A percentile compares a stretch with the other conserved stretches of the same genome.
Conservation (phyloP, 257 asterid species). For the Solanum ossicruentum region DNA sequence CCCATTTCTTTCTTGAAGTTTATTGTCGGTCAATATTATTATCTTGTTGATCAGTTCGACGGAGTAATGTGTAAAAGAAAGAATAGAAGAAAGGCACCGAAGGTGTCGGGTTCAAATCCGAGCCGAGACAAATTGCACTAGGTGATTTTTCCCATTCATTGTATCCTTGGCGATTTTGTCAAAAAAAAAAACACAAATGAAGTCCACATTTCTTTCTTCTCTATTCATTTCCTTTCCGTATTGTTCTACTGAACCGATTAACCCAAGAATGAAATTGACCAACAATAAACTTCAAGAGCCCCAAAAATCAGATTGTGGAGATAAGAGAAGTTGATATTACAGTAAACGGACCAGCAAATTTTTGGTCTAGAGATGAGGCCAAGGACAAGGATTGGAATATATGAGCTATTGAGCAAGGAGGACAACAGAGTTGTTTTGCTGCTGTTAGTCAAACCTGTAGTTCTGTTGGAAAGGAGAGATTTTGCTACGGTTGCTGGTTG, state of each 20-base stretch:
- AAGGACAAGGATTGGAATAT: not conserved
- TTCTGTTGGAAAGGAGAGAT: not conserved
- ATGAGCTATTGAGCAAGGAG: not conserved
- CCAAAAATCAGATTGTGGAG: not conserved
- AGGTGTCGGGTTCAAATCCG: not conserved
- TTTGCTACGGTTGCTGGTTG: not conserved
- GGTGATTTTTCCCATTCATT: not conserved
- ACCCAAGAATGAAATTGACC: not conserved
- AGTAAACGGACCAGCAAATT: not conserved
- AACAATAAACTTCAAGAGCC: not conserved
- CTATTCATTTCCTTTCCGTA: not conserved
- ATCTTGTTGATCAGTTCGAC: not conserved
- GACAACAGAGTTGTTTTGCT: not conserved
- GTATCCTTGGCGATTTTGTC: no score
- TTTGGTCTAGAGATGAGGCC: not conserved
- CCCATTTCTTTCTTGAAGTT: not conserved
- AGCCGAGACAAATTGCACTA: not conserved
- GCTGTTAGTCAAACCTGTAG: not conserved
- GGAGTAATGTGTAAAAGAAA: not conserved
- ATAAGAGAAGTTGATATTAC: not conserved
- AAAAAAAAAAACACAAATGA: not conserved
- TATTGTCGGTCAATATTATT: not conserved
- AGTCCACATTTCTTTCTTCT: not conserved
- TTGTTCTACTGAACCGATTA: not conserved
- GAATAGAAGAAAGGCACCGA: not conserved